phyloP scores from a whole-genome alignment of 2,329 filamentous ascomycete genomes.

The Ascochyta rabiei region DNA sequence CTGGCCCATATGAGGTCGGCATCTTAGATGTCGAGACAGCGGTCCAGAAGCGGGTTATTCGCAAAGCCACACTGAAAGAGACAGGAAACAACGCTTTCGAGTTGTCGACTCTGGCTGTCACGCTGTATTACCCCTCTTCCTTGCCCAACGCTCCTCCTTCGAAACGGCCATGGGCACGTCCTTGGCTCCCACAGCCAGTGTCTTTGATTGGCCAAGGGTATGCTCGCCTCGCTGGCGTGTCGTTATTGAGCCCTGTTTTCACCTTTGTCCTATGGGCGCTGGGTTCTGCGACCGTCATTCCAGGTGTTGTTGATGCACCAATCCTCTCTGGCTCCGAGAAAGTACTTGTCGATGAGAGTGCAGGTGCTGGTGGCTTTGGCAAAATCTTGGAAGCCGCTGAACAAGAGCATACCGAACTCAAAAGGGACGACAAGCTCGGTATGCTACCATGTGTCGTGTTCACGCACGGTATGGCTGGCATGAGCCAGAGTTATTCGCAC shows the following conservation, averaged over 20 bases:
- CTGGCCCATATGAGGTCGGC: conserved; percentile 52
- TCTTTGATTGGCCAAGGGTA: conserved; percentile 52
- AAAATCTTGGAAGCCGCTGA: conserved; percentile 25
- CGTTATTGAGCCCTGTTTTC: conserved; percentile 48
- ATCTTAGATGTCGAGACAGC: conserved; percentile 53
- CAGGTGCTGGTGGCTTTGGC: conserved; percentile 20
- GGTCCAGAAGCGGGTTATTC: conserved; percentile 42
- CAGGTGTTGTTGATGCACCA: conserved; percentile 52
- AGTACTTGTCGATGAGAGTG: conserved; percentile 29
- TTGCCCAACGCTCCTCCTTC: conserved; percentile 24
- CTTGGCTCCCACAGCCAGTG: conserved; percentile 54
- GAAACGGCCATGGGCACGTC: conserved; percentile 45
- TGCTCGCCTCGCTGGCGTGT: conserved; percentile 49
- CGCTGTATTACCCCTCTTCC: conserved; percentile 54
- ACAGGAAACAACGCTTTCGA: conserved; percentile 51
- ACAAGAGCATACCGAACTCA: conserved; percentile 29
- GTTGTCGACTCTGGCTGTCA: conserved; percentile 53
- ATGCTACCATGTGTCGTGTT: conserved; percentile 53
- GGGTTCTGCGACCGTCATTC: conserved; percentile 50
- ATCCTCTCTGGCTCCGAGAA: conserved; percentile 37
- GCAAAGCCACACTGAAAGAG: conserved; percentile 47
- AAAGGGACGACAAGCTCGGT: conserved; percentile 34
- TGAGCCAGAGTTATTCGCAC: conserved; percentile 54
- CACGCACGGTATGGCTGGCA: conserved; percentile 55
- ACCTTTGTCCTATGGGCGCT: conserved; percentile 51